Evolutionary conservation across 306 rosid genomes (phyloP).

Genomic region (Mimosa bimucronata): DNA sequence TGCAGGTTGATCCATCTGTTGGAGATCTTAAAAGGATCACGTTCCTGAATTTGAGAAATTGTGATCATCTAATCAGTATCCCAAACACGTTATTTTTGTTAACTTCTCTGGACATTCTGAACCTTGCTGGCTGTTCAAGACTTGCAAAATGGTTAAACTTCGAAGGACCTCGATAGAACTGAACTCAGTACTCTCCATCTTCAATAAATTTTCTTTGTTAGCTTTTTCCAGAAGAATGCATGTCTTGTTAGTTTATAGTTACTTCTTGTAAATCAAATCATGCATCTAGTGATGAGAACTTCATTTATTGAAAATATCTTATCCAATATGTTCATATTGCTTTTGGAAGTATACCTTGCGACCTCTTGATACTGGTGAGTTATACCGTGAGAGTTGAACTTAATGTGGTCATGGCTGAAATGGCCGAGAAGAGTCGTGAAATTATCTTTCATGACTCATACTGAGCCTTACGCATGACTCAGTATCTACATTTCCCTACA

Average conservation of each 20-base stretch:
- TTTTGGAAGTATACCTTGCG: not conserved
- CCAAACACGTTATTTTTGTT: not conserved
- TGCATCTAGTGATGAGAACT: not conserved
- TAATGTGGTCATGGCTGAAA: no score
- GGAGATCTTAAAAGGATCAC: conserved; percentile 17
- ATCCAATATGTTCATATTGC: not conserved
- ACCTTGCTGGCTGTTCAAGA: conserved; percentile 7
- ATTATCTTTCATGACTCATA: not conserved
- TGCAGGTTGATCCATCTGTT: conserved; percentile 24
- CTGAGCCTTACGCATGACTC: no score
- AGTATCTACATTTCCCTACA: no score
- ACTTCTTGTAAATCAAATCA: not conserved
- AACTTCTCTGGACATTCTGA: conserved; percentile 13
- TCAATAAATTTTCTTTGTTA: not conserved
- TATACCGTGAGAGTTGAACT: not conserved
- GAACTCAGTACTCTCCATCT: not conserved
- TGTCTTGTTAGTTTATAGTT: not conserved
- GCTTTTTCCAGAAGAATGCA: not conserved
- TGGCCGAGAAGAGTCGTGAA: not conserved
- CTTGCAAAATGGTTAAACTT: not conserved
- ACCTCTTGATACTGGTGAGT: no score
- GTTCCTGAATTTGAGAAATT: not conserved
- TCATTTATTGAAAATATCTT: not conserved
- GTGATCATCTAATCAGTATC: conserved; percentile 1
- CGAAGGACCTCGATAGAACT: conserved; percentile 7